phyloP scores from a whole-genome alignment of 345 rosid species.

The Sisymbrium irio region DNA sequence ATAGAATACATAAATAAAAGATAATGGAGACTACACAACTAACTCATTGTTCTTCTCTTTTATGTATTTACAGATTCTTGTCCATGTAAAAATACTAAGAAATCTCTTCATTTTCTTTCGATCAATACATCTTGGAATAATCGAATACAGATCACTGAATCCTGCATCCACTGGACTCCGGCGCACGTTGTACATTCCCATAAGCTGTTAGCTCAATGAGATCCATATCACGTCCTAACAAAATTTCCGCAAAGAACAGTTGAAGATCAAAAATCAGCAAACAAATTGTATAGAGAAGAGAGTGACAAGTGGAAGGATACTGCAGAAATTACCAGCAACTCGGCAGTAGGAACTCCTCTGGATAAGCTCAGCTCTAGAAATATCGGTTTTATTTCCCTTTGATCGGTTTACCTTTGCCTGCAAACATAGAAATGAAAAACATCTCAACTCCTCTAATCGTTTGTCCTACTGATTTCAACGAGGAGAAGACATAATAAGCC shows the following conservation, averaged over 20 bases:
- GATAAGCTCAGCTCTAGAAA: constrained; percentile 80
- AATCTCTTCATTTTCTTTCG: not conserved
- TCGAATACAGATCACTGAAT: constrained; percentile 51
- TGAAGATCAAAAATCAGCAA: not conserved
- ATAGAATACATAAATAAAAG: not conserved
- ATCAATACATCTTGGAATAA: not conserved
- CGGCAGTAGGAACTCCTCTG: constrained; percentile 87
- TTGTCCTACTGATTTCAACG: not conserved
- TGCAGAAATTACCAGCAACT: constrained; percentile 59
- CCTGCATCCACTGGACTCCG: constrained; percentile 74
- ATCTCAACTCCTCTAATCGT: not conserved
- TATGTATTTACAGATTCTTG: not conserved
- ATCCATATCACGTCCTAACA: constrained; percentile 88
- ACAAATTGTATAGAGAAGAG: not conserved
- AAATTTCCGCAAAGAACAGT: not conserved
- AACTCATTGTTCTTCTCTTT: not conserved
- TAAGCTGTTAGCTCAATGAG: constrained; percentile 82
- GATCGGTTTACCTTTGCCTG: constrained; percentile 89
- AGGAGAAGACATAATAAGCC: not conserved
- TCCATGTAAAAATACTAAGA: not conserved
- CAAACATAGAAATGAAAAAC: not conserved
- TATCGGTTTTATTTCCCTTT: constrained; percentile 80
- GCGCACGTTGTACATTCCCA: constrained; percentile 66
- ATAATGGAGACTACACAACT: not conserved
- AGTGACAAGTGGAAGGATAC: not conserved